Base-by-base conservation (phyloP, 805 yeast species). In the Metschnikowia colocasiae region DNA sequence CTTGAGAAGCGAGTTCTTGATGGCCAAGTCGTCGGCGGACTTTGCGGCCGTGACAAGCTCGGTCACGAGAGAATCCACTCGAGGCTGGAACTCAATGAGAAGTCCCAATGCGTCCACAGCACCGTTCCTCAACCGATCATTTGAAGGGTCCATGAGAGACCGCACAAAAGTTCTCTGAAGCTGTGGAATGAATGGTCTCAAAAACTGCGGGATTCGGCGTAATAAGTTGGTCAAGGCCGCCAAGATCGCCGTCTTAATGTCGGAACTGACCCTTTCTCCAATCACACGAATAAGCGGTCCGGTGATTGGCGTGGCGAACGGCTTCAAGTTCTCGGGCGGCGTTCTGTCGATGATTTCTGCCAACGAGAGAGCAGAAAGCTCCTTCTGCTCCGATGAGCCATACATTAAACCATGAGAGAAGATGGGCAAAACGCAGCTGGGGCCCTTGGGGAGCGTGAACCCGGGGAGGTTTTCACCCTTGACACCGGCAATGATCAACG, bases 261-360 rank as follows among this genome's bases (percentile, higher is more conserved):
- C 96, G 51, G 95, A 78, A 15, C 84, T 79, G 55, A 88, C 92
- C 66, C 96, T 82, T 67, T 94, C 99, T 61, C 99, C 99, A 61
- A 92, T 87, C 47, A 92, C 96, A 76, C 99, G 89, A 68, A 94
- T 94, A 61, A 94, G 77, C 33, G 99, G 99, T 69, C 99, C 99
- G 23, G 97, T 91, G 53, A 95, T 88, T 23, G 82, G 82, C 7
- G 98, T 92, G 19, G 95, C 96, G 67, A 83, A 87, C 29, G 96
- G 87, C 65, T 83, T 87, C 67, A 94, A 79, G 49, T 78, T 81
- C 9, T 79, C 74, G n/a, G 94, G 83, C 18, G 94, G 94, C 0
- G 98, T 87, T 59, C 89, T 82, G 40, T 83, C 85, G 39, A 91
- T 86, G 49, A 94, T 71, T 59, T 84, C 91, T 4, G 96, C 94